Conservation (phyloP, 2,329 filamentous ascomycete species). For the Aciculosporium take region DNA sequence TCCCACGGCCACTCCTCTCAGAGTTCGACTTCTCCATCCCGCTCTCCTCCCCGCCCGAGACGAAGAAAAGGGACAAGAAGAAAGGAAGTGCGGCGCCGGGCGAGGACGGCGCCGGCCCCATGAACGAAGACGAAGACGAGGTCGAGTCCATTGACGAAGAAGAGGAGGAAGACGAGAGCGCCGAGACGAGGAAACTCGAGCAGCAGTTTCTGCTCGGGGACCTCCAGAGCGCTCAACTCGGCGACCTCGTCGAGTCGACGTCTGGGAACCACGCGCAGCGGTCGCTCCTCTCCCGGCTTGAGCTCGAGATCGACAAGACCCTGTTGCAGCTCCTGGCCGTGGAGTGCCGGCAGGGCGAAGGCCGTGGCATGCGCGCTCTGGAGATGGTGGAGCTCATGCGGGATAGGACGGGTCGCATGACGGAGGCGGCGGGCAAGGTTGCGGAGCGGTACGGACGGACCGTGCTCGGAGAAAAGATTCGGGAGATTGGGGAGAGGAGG, state of each 20-base stretch:
- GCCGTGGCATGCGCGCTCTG: constrained; percentile 84
- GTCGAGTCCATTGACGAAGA: constrained; percentile 16
- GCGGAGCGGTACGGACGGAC: constrained; percentile 70
- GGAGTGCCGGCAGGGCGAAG: constrained; percentile 86
- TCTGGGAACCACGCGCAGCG: constrained; percentile 45
- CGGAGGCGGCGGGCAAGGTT: constrained; percentile 81
- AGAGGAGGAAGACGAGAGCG: constrained; percentile 14
- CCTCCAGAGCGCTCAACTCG: constrained; percentile 57
- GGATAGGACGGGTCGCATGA: constrained; percentile 74
- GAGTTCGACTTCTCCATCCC: constrained; percentile 91
- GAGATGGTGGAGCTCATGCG: constrained; percentile 80
- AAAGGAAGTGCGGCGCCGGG: constrained; percentile 25
- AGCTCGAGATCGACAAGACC: constrained; percentile 79
- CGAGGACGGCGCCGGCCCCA: constrained; percentile 21
- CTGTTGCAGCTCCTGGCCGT: constrained; percentile 76
- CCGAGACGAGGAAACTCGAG: constrained; percentile 53
- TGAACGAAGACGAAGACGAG: constrained; percentile 18
- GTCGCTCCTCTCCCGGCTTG: constrained; percentile 51
- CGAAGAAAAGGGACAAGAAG: constrained; percentile 21
- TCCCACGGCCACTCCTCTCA: constrained; percentile 73
- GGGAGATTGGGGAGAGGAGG: constrained; percentile 62
- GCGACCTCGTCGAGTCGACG: constrained; percentile 58
- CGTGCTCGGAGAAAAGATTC: constrained; percentile 80
- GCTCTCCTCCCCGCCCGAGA: constrained; percentile 39
- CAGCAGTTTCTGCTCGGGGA: constrained; percentile 67